Evolutionary conservation across 768 basidiomycete genomes (phyloP).

Genomic region (Cystobasidium tubakii): DNA sequence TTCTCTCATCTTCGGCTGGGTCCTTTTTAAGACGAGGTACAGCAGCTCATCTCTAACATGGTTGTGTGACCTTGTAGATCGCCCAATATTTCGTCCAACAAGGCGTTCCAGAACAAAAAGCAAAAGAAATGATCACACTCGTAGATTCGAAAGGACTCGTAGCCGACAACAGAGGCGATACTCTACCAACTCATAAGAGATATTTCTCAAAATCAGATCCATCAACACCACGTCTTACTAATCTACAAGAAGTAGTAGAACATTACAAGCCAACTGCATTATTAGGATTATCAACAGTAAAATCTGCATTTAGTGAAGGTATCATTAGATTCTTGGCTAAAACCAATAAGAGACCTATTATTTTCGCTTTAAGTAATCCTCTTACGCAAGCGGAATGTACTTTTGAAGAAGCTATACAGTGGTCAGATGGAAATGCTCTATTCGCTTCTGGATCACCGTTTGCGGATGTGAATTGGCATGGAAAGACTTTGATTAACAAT

Average conservation of each 20-base stretch:
- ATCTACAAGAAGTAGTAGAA: conserved; percentile 69
- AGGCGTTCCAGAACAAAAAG: conserved; percentile 71
- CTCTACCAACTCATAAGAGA: conserved; percentile 75
- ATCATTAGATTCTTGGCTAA: conserved; percentile 71
- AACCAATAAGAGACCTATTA: conserved; percentile 74
- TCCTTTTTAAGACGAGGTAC: too few relatives aligned
- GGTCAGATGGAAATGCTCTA: conserved; percentile 60
- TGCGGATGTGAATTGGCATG: conserved; percentile 58
- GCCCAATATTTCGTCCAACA: conserved; percentile 76
- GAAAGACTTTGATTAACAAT: conserved; percentile 63
- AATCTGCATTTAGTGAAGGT: conserved; percentile 66
- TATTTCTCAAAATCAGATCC: conserved; percentile 80
- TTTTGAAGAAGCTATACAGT: conserved; percentile 65
- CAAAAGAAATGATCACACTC: conserved; percentile 69
- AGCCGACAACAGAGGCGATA: conserved; percentile 64
- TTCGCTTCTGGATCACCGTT: conserved; percentile 89
- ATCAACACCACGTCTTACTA: conserved; percentile 64
- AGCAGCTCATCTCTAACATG: neutral
- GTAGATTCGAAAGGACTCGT: conserved; percentile 66
- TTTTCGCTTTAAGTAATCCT: conserved; percentile 90
- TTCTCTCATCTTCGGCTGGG: neutral
- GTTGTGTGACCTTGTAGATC: conserved; percentile 42
- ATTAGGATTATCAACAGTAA: conserved; percentile 80
- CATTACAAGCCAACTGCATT: conserved; percentile 82
- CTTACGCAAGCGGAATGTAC: conserved; percentile 59